Base-by-base conservation (phyloP, 2,329 filamentous ascomycete genomes). In the Xylariaceae sp. region DNA sequence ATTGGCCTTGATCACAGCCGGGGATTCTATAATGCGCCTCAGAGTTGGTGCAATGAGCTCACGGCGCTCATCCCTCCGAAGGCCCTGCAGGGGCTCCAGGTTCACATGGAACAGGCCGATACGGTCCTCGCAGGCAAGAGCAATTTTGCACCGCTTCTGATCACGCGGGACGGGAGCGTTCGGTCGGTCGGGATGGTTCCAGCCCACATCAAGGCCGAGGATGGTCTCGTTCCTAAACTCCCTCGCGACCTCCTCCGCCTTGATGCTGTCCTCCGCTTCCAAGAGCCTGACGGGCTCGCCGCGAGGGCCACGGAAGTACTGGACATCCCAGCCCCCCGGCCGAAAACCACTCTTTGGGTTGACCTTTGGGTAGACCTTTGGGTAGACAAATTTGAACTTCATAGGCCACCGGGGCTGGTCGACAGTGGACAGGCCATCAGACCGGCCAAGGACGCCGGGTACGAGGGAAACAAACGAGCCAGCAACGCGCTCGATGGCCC, bases 171-270 rank as follows among this genome's bases (percentile, higher is more conserved):
- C n/a, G n/a, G n/a, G n/a, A n/a, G n/a, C n/a, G n/a, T n/a, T n/a
- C n/a, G n/a, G n/a, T n/a, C n/a, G n/a, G n/a, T n/a, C n/a, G n/a
- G n/a, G n/a, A n/a, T n/a, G n/a, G n/a, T n/a, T n/a, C 51, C 51
- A 54, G 37, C 53, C 49, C 49, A 52, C 52, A 19, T 53, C 49
- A 19, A 54, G 53, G 4, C 50, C 51, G 2, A 54, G 11, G 8
- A 53, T 44, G 4, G 43, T 35, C 18, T 47, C 43, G n/a, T 47
- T 19, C 8, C 43, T 30, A n/a, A 53, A 52, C 1, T 35, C 30
- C 13, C 21, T 36, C 2, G 50, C 51, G n/a, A 51, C 35, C 3
- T 12, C 27, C 18, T 53, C 47, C 2, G 47, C 51, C 2, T 42
- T 18, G 3, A 30, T 12, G 19, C 32, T 42, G 4, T 40, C 45